Evolutionary conservation across 805 yeast species (phyloP), one percentile per base, ranked within the genome.

Genomic region (Candida insectorum): DNA sequence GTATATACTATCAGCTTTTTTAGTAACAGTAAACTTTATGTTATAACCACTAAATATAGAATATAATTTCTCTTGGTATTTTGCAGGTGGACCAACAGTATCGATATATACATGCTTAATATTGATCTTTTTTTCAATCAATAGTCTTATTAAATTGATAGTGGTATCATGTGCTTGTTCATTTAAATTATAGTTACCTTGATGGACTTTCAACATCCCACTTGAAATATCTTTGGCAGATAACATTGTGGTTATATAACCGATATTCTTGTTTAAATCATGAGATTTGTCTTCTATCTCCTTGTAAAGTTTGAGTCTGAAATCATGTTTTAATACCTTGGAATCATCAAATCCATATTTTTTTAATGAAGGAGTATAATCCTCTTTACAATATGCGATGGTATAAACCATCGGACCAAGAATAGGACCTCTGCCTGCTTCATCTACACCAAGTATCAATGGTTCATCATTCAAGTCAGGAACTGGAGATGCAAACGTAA

Each of bases 381-480:
- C 56, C 30, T 71, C 68, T 9, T 79, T 58, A 42, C 95, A 81
- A 52, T 87, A 93, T 3, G 93, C 79, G 5, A 87, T 67, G 3
- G 95, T 95, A 52, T 93, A 93, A 2, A 93, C 98, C 98, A 93
- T 93, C 0, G 97, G 95, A 0, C 98, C 98, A 25, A 94, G 50
- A 0, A 94, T 97, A 0, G 99, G 99, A 0, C 99, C 99, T 45
- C 99, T 71, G 1, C 99, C 99, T 0, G 99, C 99, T 55, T 93
- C 99, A 57, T 93, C 99, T 1, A 93, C 95, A 1, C 99, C 99
- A 8, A 93, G 58, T 6, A 80, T 69, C 2, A 80, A 71, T 1
- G 65, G 60, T 25, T 61, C 41, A 9, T 49, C 50, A 9, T 34
- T 21, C 6, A 28, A 39, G 3, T 27, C 31, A 0, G 88, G 88